Conservation (phyloP, 805 yeast species). For the Metschnikowia cerradonensis region DNA sequence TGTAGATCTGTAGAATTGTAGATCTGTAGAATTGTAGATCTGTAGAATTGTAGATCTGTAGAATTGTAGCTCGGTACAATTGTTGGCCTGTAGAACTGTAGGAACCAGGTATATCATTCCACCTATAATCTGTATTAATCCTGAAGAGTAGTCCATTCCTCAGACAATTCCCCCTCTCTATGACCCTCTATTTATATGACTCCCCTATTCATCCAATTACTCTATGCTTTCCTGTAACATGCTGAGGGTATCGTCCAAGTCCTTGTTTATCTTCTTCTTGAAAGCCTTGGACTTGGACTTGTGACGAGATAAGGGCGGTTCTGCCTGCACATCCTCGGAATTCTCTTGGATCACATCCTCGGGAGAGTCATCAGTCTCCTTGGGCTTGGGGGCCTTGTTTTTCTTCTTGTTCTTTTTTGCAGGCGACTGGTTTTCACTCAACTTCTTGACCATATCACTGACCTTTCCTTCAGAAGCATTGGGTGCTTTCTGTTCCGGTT, state of each 20-base stretch:
- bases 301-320: constrained; percentile 18
- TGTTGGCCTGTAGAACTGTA: no score
- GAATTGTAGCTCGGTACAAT: no score
- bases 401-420: not conserved
- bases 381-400: not conserved
- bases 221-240: constrained; percentile 38
- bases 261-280: constrained; percentile 29
- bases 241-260: constrained; percentile 34
- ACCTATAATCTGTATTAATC: no score
- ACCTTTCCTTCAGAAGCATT: not conserved
- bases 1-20: no score
- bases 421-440: not conserved
- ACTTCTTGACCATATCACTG: not conserved
- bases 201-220: not conserved
- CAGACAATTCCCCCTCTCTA: no score
- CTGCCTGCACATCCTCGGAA: constrained; percentile 17
- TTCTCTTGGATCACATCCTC: not conserved
- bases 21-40: no score
- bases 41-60: no score
- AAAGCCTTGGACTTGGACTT: constrained; percentile 35
- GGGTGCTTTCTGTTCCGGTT: not conserved
- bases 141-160: no score
- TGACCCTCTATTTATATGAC: no score
- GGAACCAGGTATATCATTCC: no score
- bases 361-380: not conserved